phyloP scores from a whole-genome alignment of 2,329 filamentous ascomycete genomes.

The Phialophora macrospora region DNA sequence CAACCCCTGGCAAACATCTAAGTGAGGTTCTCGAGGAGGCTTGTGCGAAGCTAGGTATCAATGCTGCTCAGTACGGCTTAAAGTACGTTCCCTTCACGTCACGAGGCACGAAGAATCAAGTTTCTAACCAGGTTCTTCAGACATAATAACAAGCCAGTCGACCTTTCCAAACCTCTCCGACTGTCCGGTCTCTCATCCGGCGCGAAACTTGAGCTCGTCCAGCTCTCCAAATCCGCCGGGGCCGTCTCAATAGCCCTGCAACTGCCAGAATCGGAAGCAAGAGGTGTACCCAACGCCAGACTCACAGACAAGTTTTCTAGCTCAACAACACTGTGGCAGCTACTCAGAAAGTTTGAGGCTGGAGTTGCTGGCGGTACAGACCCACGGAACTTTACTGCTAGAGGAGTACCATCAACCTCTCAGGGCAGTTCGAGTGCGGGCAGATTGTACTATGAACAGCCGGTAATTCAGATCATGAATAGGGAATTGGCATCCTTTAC shows the following conservation, averaged over 20 bases:
- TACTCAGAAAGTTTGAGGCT: constrained; percentile 88
- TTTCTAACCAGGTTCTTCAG: constrained; percentile 49
- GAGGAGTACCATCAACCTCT: constrained; percentile 70
- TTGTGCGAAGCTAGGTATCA: constrained; percentile 77
- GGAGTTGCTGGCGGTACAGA: constrained; percentile 65
- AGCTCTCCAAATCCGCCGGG: constrained; percentile 81
- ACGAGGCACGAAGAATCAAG: background rate
- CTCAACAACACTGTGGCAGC: constrained; percentile 84
- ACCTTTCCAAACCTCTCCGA: constrained; percentile 82
- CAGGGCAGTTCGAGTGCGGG: constrained; percentile 65
- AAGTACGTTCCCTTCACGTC: constrained; percentile 63
- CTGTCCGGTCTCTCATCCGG: constrained; percentile 81
- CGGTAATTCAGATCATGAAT: constrained; percentile 81
- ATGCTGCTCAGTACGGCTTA: constrained; percentile 74
- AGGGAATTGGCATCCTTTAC: constrained; percentile 75
- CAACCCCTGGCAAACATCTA: constrained; percentile 77
- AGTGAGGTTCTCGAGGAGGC: constrained; percentile 86
- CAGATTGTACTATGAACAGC: constrained; percentile 84
- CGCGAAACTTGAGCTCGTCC: constrained; percentile 89
- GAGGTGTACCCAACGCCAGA: constrained; percentile 66
- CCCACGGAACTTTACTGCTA: constrained; percentile 77
- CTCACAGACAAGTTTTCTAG: constrained; percentile 85
- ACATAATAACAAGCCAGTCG: constrained; percentile 81
- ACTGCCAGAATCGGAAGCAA: constrained; percentile 73
- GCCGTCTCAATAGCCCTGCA: constrained; percentile 89